phyloP scores from a whole-genome alignment of 2,329 filamentous ascomycete species.

The Aspergillus ibericus region DNA sequence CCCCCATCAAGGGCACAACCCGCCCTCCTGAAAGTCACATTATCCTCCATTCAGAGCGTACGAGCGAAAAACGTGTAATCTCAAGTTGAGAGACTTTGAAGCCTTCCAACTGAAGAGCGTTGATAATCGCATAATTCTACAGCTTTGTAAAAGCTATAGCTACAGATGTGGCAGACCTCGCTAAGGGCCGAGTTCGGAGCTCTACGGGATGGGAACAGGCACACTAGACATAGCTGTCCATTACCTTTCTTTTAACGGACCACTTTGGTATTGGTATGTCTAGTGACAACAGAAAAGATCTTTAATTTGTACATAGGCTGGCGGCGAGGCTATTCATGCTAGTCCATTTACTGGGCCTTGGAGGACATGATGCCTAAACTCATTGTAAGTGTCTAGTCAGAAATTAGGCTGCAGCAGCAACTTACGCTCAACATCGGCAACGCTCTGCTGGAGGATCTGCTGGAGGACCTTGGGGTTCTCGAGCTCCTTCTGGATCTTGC shows the following conservation, averaged over 20 bases:
- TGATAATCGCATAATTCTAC: background rate
- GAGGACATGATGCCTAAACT: slow-evolving; percentile 39
- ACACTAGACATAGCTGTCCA: background rate
- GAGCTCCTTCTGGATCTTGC: slow-evolving; percentile 98
- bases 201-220: background rate
- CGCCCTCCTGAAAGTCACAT: no score
- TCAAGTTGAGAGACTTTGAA: no score
- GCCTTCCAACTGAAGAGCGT: background rate
- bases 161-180: background rate
- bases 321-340: slow-evolving; percentile 31
- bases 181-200: background rate
- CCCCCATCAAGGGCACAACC: no score
- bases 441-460: slow-evolving; percentile 96
- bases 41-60: no score
- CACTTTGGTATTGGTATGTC: slow-evolving; percentile 39
- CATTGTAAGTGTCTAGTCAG: background rate
- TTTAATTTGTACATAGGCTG: slow-evolving; percentile 44
- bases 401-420: slow-evolving; percentile 6
- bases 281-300: slow-evolving; percentile 38
- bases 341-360: slow-evolving; percentile 41
- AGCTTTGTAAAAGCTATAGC: background rate
- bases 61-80: no score
- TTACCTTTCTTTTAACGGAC: slow-evolving; percentile 9
- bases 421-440: slow-evolving; percentile 93
- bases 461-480: slow-evolving; percentile 96